Conservation (phyloP, 2,329 filamentous ascomycete species). For the Colletotrichum liaoningense region DNA sequence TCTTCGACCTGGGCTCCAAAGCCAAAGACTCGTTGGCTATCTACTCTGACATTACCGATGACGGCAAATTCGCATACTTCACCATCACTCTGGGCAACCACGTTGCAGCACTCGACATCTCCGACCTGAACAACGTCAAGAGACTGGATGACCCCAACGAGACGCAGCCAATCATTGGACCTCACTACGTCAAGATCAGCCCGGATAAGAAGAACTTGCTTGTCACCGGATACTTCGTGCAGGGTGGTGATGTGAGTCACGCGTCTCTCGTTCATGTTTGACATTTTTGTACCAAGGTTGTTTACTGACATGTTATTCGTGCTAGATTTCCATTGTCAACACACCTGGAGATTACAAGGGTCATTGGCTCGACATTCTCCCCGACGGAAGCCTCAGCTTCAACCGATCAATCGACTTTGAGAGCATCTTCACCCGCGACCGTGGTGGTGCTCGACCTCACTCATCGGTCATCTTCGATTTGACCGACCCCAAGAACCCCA, state of each 20-base stretch:
- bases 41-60: conserved; percentile 69
- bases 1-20: conserved; percentile 68
- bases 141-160: conserved; percentile 71
- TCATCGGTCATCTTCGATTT: conserved; percentile 68
- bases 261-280: background rate
- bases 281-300: background rate
- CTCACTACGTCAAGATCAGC: conserved; percentile 73
- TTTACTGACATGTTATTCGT: background rate
- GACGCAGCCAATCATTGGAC: conserved; percentile 68
- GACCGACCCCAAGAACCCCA: conserved; percentile 63
- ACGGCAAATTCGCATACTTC: conserved; percentile 69
- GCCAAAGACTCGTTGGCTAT: conserved; percentile 68
- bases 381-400: conserved; percentile 67
- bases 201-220: conserved; percentile 73
- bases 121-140: conserved; percentile 68
- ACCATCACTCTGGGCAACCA: conserved; percentile 72
- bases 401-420: conserved; percentile 70
- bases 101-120: conserved; percentile 71
- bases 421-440: conserved; percentile 58
- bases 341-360: conserved; percentile 72
- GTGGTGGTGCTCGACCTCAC: conserved; percentile 69
- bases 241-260: conserved; percentile 61
- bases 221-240: conserved; percentile 75
- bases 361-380: conserved; percentile 69
- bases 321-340: conserved; percentile 66